These are phyloP conservation scores for Lyophyllum atratum DNA, from an alignment of 768 basidiomycete species.

Conservation along the genomic window DNA sequence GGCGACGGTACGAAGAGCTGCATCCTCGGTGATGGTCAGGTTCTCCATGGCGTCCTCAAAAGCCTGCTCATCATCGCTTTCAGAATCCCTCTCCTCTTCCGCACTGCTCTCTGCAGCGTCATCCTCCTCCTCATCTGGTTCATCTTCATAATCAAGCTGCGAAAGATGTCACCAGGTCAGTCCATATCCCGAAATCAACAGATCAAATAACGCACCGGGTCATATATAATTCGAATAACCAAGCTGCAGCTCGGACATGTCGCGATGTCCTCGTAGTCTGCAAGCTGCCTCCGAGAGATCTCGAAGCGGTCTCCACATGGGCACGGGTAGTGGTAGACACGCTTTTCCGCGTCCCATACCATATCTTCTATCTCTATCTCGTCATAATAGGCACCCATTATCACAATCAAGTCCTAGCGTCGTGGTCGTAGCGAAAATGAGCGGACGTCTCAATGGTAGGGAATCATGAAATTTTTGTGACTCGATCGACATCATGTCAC, in stretches of 20 bases:
- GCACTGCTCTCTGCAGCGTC: slow-evolving; percentile 42
- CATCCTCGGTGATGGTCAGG: slow-evolving; percentile 45
- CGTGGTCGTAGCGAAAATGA: slow-evolving; percentile 6
- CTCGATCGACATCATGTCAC: slow-evolving; percentile 10
- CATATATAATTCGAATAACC: slow-evolving; percentile 89
- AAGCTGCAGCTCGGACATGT: slow-evolving; percentile 96
- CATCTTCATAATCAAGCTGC: slow-evolving; percentile 85
- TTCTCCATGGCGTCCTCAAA: slow-evolving; percentile 73
- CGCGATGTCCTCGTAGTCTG: slow-evolving; percentile 90
- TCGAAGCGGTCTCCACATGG: slow-evolving; percentile 99
- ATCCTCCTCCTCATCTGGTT: slow-evolving; percentile 53
- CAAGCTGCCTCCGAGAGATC: slow-evolving; percentile 83
- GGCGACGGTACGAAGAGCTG: slow-evolving; percentile 18
- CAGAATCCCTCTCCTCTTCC: slow-evolving; percentile 39
- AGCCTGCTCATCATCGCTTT: slow-evolving; percentile 39
- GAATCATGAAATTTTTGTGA: slow-evolving; percentile 22
- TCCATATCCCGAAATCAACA: slow-evolving; percentile 5
- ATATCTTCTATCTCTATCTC: slow-evolving; percentile 98
- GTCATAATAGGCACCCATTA: slow-evolving; percentile 90
- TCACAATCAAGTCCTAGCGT: neutral
- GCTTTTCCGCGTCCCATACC: slow-evolving; percentile 80
- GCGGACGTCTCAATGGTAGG: neutral
- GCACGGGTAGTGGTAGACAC: slow-evolving; percentile 94
- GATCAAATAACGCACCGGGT: slow-evolving; percentile 68
- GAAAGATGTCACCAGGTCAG: slow-evolving; percentile 6